Percentiles rank a stretch among this genome's conserved stretches.
Evolutionary conservation across 2,329 filamentous ascomycete genomes (phyloP).

Genomic region (Thelonectria olida): DNA sequence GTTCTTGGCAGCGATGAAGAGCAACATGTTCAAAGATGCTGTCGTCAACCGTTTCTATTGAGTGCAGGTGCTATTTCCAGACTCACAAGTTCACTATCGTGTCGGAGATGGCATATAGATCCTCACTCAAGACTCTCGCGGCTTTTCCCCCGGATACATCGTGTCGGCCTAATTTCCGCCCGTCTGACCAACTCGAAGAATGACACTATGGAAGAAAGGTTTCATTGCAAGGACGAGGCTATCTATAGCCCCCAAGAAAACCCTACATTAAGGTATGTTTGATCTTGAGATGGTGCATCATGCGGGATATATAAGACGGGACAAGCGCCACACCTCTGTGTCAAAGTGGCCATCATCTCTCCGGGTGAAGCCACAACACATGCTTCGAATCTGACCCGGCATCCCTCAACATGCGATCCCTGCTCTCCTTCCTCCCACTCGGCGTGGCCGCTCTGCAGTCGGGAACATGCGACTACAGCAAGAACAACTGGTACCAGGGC

Average conservation of each 20-base stretch:
- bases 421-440: neutral
- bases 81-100: too few species aligned
- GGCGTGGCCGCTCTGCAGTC: conserved; percentile 1
- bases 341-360: neutral
- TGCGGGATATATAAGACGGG: neutral
- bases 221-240: neutral
- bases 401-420: neutral
- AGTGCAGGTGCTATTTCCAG: too few species aligned
- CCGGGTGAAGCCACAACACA: too few species aligned
- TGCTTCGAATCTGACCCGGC: too few species aligned
- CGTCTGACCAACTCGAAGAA: neutral
- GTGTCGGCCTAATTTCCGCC: neutral
- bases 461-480: conserved; percentile 4
- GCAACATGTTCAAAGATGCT: neutral
- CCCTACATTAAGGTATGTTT: neutral
- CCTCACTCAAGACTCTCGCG: neutral
- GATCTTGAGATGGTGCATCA: neutral
- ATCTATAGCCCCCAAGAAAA: too few species aligned
- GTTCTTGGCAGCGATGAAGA: neutral
- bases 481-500: neutral
- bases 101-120: neutral
- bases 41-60: too few species aligned
- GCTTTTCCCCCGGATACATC: neutral
- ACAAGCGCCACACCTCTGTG: neutral
- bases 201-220: neutral